Percentiles rank a stretch among this genome's conserved stretches.
Conservation (phyloP, 176 grass and related monocot genomes). For the Carex scoparia region DNA sequence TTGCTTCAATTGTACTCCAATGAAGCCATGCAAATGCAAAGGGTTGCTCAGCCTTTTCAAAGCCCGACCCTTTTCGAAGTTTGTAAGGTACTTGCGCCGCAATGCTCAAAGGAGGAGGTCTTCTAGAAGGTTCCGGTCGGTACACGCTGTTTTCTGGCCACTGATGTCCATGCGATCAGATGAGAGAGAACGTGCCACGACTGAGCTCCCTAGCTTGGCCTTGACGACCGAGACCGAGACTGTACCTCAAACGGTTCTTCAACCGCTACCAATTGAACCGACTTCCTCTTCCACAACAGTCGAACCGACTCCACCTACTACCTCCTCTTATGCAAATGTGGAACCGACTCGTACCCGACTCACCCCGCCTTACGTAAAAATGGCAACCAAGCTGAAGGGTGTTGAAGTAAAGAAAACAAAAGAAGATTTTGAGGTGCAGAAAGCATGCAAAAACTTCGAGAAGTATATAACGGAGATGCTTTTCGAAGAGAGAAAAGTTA, state of each 20-base stretch:
- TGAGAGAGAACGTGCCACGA: background rate
- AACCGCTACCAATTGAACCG: constrained; percentile 16
- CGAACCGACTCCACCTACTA: background rate
- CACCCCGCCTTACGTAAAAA: constrained; percentile 9
- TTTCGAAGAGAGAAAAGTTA: constrained; percentile 71
- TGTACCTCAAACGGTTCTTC: background rate
- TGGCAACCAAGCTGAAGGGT: background rate
- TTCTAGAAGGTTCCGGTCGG: constrained; percentile 49
- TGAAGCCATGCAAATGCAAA: constrained; percentile 28
- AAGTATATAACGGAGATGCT: constrained; percentile 75
- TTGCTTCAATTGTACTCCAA: constrained; percentile 38
- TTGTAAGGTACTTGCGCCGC: constrained; percentile 33
- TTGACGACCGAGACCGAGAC: background rate
- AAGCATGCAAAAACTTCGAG: constrained; percentile 71
- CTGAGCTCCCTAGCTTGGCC: constrained; percentile 2
- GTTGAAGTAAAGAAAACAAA: background rate
- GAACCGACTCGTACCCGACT: constrained; percentile 17
- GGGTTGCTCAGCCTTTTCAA: constrained; percentile 36
- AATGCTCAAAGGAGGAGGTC: constrained; percentile 28
- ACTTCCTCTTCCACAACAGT: background rate
- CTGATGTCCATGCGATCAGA: constrained; percentile 67
- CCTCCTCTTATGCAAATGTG: background rate
- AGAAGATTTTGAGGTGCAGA: constrained; percentile 29
- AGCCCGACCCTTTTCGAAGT: constrained; percentile 18
- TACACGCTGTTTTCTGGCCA: constrained; percentile 74